Evolutionary conservation across 2,329 filamentous ascomycete genomes (phyloP).

Genomic region (Penicillium sp.): DNA sequence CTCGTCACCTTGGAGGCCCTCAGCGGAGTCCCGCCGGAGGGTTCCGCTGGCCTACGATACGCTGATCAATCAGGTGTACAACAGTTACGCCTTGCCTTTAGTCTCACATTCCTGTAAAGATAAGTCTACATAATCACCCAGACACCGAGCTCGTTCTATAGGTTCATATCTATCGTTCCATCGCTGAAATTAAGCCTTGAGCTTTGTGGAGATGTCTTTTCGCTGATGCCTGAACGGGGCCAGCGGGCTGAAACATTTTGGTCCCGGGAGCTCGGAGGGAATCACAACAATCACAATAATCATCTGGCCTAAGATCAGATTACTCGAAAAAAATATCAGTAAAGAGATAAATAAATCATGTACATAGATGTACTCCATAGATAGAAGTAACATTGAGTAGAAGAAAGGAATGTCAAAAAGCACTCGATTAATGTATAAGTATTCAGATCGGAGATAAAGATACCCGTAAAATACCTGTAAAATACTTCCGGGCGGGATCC

Average conservation of each 20-base stretch:
- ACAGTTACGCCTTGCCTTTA: background rate
- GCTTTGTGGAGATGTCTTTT: slow-evolving; percentile 15
- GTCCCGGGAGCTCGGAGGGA: slow-evolving; percentile 1
- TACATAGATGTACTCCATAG: background rate
- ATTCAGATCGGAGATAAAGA: background rate
- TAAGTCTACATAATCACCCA: background rate
- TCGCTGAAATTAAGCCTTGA: slow-evolving; percentile 19
- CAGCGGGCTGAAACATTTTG: slow-evolving; percentile 7
- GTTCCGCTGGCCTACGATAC: slow-evolving; percentile 18
- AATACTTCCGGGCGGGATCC: slow-evolving; percentile 11
- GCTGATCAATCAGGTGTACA: background rate
- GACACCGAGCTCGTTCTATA: background rate
- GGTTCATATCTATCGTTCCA: slow-evolving; percentile 4
- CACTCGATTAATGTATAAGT: background rate
- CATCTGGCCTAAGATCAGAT: background rate
- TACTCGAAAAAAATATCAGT: no score
- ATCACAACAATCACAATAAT: background rate
- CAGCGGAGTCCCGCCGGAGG: slow-evolving; percentile 24
- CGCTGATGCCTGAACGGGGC: slow-evolving; percentile 17
- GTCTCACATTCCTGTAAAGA: background rate
- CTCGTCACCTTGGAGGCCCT: background rate
- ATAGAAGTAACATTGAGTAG: background rate
- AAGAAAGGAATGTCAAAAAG: background rate
- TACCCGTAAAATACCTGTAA: background rate
- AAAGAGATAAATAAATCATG: background rate